Percentiles rank a stretch among this genome's conserved stretches.
These are phyloP conservation scores for Styphnolobium japonicum DNA, from an alignment of 306 rosid species.

Conservation along the genomic window DNA sequence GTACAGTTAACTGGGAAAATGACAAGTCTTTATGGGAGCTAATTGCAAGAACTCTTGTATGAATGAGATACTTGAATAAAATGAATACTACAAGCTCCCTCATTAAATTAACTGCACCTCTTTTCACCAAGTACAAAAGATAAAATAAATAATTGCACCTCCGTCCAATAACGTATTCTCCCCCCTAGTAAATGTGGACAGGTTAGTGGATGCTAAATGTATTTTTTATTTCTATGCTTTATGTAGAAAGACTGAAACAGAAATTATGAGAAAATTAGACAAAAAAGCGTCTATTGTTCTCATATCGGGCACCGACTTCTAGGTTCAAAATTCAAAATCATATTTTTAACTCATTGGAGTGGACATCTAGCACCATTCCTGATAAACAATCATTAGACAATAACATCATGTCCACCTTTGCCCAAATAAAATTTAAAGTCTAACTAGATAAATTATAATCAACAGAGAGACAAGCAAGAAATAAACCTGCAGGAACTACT, in stretches of 20 bases:
- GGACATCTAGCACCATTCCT: not conserved
- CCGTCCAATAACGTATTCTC: not conserved
- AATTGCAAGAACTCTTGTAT: not conserved
- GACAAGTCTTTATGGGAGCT: too few species aligned
- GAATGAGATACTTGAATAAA: not conserved
- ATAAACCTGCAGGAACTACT: constrained; percentile 77
- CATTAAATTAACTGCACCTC: too few species aligned
- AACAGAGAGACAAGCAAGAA: not conserved
- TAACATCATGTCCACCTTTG: not conserved
- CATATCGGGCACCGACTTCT: not conserved
- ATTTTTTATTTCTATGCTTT: not conserved
- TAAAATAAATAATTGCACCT: not conserved
- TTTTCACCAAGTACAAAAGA: too few species aligned
- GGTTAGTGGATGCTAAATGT: not conserved
- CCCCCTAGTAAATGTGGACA: not conserved
- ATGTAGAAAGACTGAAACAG: not conserved
- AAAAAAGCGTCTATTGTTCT: not conserved
- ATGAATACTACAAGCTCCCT: not conserved
- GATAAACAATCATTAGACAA: not conserved
- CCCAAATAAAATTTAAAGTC: not conserved
- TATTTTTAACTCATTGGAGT: not conserved
- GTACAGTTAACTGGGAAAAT: not conserved
- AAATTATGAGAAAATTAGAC: not conserved
- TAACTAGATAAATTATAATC: not conserved
- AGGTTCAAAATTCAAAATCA: not conserved